These are phyloP conservation scores for Paramarasmius palmivorus DNA, from an alignment of 1,284 basidiomycete genomes.

Conservation along the genomic window DNA sequence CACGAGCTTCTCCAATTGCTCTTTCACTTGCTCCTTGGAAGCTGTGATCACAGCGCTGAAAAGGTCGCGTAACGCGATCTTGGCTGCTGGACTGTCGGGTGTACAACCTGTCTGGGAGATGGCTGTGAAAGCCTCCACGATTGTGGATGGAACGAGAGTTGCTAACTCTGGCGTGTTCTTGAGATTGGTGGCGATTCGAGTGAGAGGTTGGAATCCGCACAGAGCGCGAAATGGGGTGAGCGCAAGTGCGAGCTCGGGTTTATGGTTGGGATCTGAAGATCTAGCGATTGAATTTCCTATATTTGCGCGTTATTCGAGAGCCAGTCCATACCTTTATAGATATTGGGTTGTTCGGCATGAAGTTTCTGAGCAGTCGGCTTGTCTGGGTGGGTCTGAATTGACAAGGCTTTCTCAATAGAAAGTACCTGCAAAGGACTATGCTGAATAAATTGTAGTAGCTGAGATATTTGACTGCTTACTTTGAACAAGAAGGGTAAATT, in stretches of 20 bases:
- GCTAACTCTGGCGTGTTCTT: conserved; percentile 77
- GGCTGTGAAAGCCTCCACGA: conserved; percentile 50
- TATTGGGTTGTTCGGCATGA: conserved; percentile 73
- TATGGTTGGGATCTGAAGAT: conserved; percentile 83
- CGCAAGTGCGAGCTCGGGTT: conserved; percentile 98
- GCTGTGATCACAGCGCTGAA: conserved; percentile 87
- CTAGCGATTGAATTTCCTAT: too few relatives aligned
- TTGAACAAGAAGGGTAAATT: conserved; percentile 94
- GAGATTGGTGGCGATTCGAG: conserved; percentile 71
- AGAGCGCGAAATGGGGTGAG: conserved; percentile 90
- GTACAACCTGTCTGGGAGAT: conserved; percentile 41
- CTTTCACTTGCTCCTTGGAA: conserved; percentile 47
- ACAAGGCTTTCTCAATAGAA: conserved; percentile 91
- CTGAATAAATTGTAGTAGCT: background rate
- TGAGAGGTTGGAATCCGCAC: conserved; percentile 87
- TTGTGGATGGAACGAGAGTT: conserved; percentile 62
- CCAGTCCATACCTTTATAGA: conserved; percentile 80
- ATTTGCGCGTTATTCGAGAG: conserved; percentile 13
- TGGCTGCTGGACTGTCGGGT: conserved; percentile 46
- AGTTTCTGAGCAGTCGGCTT: conserved; percentile 84
- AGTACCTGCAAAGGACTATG: conserved; percentile 53
- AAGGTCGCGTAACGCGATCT: conserved; percentile 67
- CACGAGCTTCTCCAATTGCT: conserved; percentile 62
- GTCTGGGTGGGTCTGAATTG: conserved; percentile 97
- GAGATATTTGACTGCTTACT: conserved; percentile 11